Evolutionary conservation across 83 land plant genomes (phyloP), one percentile per base, ranked within the genome.

Genomic region (Isoetes engelmannii): DNA sequence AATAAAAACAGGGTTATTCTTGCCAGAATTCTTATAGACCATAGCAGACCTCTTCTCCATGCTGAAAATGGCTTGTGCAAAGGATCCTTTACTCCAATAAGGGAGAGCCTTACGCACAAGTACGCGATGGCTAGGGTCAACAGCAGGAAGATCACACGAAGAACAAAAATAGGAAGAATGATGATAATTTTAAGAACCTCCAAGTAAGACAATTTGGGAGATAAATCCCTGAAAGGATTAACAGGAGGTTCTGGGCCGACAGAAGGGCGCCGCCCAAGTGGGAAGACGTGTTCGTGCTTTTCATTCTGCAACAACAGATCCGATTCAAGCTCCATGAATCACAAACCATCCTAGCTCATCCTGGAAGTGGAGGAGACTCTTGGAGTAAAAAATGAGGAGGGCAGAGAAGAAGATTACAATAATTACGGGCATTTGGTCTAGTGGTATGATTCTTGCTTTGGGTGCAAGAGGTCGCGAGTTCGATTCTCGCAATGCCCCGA

Each of bases 61-160:
- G 42, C n/a, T 41, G 67, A 64, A 41, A 64, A 64, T 9, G 67
- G 67, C 67, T 64, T 64, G 3, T 64, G 45, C 12, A 64, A 41
- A 7, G 67, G 67, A 64, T 64, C 67, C 10, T 37, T 41, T 9
- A 64, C 67, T n/a, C 67, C 67, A 47, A 64, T 4, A 47, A 64
- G 67, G 8, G 67, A 44, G 47, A 7, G 0, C 47, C 12, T 44
- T 41, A 64, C 67, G 12, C 47, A 64, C n/a, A n/a, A 37, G 47
- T 64, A 64, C 2, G 47, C 67, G 15, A 64, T 12, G 47, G 45
- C n/a, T 15, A 64, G 45, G 41, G 47, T 47, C 49, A 44, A 9
- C 9, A 44, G 15, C 12, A 64, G 47, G 47, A 64, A 3, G n/a
- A 44, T 15, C 9, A 44, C 12, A 9, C 67, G 67, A 41, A 64